phyloP scores from a whole-genome alignment of 495 filamentous ascomycete species.

The Annulohypoxylon nitens region DNA sequence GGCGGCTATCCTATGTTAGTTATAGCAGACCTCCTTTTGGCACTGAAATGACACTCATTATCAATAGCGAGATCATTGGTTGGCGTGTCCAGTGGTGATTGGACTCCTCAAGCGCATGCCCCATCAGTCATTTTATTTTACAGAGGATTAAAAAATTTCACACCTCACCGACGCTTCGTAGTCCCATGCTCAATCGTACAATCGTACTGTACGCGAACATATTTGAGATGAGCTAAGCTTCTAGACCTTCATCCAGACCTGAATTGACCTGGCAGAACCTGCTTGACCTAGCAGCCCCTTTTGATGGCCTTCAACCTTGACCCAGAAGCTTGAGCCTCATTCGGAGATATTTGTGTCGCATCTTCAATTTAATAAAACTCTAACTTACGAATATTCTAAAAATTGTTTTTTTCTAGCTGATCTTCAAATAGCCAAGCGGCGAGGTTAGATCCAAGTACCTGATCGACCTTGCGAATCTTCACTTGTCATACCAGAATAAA shows the following conservation, averaged over 20 bases:
- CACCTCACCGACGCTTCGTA: constrained; percentile 37
- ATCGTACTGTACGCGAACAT: constrained; percentile 35
- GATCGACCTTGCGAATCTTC: constrained; percentile 7
- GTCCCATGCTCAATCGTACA: constrained; percentile 20
- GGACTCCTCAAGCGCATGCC: constrained; percentile 40
- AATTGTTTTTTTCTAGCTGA: constrained; percentile 13
- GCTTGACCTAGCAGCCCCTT: background rate
- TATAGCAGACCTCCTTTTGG: constrained; percentile 29
- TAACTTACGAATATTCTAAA: constrained; percentile 10
- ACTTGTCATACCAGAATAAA: constrained; percentile 16
- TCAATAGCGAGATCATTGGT: constrained; percentile 28
- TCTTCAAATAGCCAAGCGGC: constrained; percentile 11
- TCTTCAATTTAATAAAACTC: constrained; percentile 15
- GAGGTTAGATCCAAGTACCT: constrained; percentile 10
- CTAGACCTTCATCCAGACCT: constrained; percentile 17
- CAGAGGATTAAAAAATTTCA: constrained; percentile 24
- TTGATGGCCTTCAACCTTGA: constrained; percentile 11
- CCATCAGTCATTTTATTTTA: constrained; percentile 36
- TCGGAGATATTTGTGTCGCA: constrained; percentile 40
- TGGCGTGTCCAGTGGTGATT: constrained; percentile 44
- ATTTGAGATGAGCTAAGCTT: constrained; percentile 27
- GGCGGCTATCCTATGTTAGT: constrained; percentile 22
- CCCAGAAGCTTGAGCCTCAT: constrained; percentile 28
- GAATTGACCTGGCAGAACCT: constrained; percentile 1
- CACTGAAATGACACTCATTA: constrained; percentile 40